Percentiles rank a stretch among this genome's conserved stretches.
Conservation (phyloP, 1,284 basidiomycete species). For the Apiotrichum veenhuisii region DNA sequence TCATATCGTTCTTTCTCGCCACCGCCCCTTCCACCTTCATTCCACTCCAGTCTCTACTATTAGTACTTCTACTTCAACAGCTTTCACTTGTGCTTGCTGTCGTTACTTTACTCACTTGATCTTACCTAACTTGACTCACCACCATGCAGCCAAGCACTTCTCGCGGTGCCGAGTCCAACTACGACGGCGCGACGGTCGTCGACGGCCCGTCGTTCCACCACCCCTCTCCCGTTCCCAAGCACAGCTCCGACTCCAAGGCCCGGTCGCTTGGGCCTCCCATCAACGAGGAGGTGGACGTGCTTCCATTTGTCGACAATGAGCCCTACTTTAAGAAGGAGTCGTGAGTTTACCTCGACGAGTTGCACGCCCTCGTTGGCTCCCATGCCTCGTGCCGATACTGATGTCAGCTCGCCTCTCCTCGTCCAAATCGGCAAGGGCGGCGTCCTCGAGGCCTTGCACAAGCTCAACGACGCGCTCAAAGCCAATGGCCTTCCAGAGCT, state of each 20-base stretch:
- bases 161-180: slow-evolving; percentile 4
- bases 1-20: no score
- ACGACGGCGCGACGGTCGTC: slow-evolving; percentile 12
- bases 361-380: neutral
- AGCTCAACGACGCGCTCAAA: slow-evolving; percentile 11
- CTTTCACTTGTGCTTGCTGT: no score
- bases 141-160: neutral
- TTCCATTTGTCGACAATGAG: slow-evolving; percentile 15
- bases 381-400: neutral
- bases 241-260: neutral
- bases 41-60: no score
- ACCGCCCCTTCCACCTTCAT: no score
- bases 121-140: neutral
- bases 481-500: slow-evolving; percentile 5
- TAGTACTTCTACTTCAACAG: no score
- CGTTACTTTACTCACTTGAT: neutral
- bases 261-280: neutral
- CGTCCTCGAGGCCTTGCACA: slow-evolving; percentile 9
- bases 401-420: slow-evolving; percentile 4
- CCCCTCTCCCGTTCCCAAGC: neutral
- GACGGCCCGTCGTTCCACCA: neutral
- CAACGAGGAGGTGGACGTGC: neutral
- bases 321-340: slow-evolving; percentile 9
- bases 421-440: slow-evolving; percentile 13
- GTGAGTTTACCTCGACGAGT: neutral